Base-by-base conservation (phyloP, 768 basidiomycete species). In the Tricholoma saponaceum region DNA sequence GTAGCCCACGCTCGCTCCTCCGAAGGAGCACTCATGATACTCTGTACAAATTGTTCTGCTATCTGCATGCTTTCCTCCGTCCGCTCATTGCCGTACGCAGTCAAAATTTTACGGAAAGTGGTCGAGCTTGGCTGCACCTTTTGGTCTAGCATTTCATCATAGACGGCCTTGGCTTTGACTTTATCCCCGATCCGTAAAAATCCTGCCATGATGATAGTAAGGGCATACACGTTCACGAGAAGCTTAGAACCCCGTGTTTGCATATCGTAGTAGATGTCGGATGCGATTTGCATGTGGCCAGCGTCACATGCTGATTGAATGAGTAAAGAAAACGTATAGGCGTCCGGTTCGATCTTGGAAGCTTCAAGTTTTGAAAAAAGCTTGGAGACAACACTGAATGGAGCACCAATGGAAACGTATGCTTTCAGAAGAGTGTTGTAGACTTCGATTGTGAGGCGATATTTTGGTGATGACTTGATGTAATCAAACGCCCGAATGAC, bases 341-440 rank as follows among this genome's bases (percentile, higher is more conserved):
- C 69, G 61, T 88, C 81, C 0, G 92, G 89, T 37, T 76, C 75
- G 14, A 87, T 66, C 3, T 80, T 79, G 6, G 75, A 67, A 35
- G 72, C 64, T 56, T 75, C 70, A 56, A 92, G 72, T 54, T 76
- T 79, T 44, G 77, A 73, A 71, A 94, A 93, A 33, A 91, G 66
- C 4, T 74, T 69, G 25, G 82, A 74, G 39, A 94, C 86, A 25
- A 83, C 68, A 30, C 70, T 69, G 62, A 89, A 90, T 0, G 95
- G 92, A 2, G 91, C 83, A 23, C 89, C 92, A 33, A 91, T 81
- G 49, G 88, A 75, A 54, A 96, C 82, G 65, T 92, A 89, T 2
- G 92, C 92, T 70, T 91, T 92, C 62, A 96, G 73, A 23, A 97
- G 78, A 23, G 84, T 84, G 69, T 93, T 93, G 70, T 85, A 87